Conservation (phyloP, 2,329 filamentous ascomycete species). For the Aspergillus novofumigatus region DNA sequence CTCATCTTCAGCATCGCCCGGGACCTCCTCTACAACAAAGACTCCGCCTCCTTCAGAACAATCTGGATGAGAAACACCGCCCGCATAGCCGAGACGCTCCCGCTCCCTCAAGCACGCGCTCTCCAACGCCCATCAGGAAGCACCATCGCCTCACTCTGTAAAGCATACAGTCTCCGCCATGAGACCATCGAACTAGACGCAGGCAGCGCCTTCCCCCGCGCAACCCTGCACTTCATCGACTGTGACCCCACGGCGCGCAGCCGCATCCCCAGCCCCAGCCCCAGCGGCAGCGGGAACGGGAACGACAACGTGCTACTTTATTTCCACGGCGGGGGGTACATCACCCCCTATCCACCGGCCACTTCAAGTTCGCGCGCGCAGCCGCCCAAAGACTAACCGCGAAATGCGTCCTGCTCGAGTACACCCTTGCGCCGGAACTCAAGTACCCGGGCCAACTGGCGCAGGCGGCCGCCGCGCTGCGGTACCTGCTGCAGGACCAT, state of each 20-base stretch:
- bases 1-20: neutral
- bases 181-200: neutral
- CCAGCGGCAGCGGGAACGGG: neutral
- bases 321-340: neutral
- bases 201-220: neutral
- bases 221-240: neutral
- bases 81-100: neutral
- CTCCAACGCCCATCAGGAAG: neutral
- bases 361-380: neutral
- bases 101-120: neutral
- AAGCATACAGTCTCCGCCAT: neutral
- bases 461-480: conserved; percentile 3
- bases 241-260: neutral
- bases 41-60: neutral
- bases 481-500: neutral
- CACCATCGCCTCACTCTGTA: neutral
- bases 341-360: neutral
- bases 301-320: neutral
- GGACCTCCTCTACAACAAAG: neutral
- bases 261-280: neutral
- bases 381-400: neutral
- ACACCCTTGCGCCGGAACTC: conserved; percentile 5
- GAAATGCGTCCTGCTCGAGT: conserved; percentile 2
- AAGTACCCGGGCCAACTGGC: conserved; percentile 6
- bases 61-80: neutral